A percentile compares a stretch with the other conserved stretches of the same genome.
phyloP scores from a whole-genome alignment of 1,284 basidiomycete genomes.

The Lentinus polychrous region DNA sequence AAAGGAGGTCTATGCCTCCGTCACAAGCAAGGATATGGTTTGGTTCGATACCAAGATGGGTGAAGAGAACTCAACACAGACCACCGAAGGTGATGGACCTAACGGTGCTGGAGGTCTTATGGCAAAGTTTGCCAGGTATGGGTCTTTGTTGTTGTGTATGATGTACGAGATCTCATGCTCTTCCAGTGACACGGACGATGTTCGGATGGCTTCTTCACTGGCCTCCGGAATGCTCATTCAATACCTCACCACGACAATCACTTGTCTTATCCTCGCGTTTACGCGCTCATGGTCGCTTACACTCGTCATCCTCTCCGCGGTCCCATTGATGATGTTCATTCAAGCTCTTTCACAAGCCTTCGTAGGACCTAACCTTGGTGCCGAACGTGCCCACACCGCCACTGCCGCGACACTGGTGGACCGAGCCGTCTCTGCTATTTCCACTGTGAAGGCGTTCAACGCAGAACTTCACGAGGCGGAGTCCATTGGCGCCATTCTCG shows the following conservation, averaged over 20 bases:
- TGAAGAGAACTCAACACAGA: slow-evolving; percentile 42
- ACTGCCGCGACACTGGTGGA: slow-evolving; percentile 76
- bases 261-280: slow-evolving; percentile 81
- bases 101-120: slow-evolving; percentile 89
- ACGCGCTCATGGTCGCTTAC: slow-evolving; percentile 77
- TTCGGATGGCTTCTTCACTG: slow-evolving; percentile 78
- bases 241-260: slow-evolving; percentile 73
- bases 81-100: slow-evolving; percentile 43
- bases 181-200: slow-evolving; percentile 87
- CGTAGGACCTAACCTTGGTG: slow-evolving; percentile 59
- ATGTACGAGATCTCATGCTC: neutral
- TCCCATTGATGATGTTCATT: slow-evolving; percentile 78
- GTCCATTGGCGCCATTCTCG: slow-evolving; percentile 43
- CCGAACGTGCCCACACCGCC: slow-evolving; percentile 65
- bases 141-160: slow-evolving; percentile 12
- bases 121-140: slow-evolving; percentile 87
- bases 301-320: slow-evolving; percentile 84
- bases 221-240: slow-evolving; percentile 77
- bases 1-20: slow-evolving; percentile 60
- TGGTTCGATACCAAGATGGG: slow-evolving; percentile 89
- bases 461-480: slow-evolving; percentile 60
- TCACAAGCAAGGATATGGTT: slow-evolving; percentile 69
- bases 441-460: slow-evolving; percentile 96
- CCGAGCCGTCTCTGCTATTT: slow-evolving; percentile 71
- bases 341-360: slow-evolving; percentile 71